phyloP scores from a whole-genome alignment of 768 basidiomycete species.

The Lentinula aciculospora region DNA sequence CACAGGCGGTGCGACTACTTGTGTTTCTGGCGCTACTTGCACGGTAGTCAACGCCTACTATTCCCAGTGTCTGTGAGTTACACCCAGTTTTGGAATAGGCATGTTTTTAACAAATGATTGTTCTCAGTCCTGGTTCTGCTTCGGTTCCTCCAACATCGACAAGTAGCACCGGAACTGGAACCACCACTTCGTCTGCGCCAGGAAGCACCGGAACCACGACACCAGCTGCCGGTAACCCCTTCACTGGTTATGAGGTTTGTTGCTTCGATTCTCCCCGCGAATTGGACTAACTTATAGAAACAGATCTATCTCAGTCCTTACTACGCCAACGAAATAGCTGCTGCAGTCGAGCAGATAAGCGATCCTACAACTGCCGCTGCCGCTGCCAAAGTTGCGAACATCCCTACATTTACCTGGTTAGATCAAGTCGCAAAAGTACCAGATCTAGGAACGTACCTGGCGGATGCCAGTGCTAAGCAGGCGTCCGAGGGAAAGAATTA shows the following conservation, averaged over 20 bases:
- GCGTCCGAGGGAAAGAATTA: slow-evolving; percentile 42
- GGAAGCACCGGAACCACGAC: slow-evolving; percentile 25
- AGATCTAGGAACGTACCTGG: slow-evolving; percentile 50
- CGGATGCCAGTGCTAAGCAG: slow-evolving; percentile 41
- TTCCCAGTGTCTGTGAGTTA: neutral
- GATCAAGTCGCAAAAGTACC: slow-evolving; percentile 52
- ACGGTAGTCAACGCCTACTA: slow-evolving; percentile 3
- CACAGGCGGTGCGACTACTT: slow-evolving; percentile 8
- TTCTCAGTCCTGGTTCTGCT: slow-evolving; percentile 4
- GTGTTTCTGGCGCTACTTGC: slow-evolving; percentile 7
- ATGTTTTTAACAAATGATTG: neutral
- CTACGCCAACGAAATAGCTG: slow-evolving; percentile 49
- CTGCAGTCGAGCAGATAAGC: slow-evolving; percentile 42
- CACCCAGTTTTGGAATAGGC: neutral
- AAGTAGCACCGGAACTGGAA: slow-evolving; percentile 11
- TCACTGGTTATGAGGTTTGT: slow-evolving; percentile 38
- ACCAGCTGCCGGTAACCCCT: slow-evolving; percentile 48
- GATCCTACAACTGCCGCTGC: slow-evolving; percentile 45
- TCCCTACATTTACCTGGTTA: slow-evolving; percentile 58
- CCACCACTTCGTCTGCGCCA: slow-evolving; percentile 18
- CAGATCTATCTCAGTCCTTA: slow-evolving; percentile 51
- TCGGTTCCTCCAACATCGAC: neutral
- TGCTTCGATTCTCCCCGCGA: neutral
- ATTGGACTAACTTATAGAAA: neutral
- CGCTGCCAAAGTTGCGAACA: slow-evolving; percentile 46